Evolutionary conservation across 805 yeast species (phyloP).

Genomic region (Yarrowia sp.): DNA sequence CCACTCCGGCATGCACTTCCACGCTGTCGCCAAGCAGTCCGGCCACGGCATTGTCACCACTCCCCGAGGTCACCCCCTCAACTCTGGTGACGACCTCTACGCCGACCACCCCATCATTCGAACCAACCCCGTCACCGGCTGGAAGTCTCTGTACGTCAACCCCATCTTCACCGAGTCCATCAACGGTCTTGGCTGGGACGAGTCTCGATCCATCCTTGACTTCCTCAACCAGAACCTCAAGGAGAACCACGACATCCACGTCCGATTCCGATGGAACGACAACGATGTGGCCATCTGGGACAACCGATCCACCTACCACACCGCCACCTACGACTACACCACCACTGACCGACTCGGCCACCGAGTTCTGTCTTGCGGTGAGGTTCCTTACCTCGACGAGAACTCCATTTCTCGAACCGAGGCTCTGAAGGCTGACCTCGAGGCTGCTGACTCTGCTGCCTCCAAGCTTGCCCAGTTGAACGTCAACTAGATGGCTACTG

Average conservation of each 20-base stretch:
- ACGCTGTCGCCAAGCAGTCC: conserved; percentile 33
- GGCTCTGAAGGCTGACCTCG: conserved; percentile 28
- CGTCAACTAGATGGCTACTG: conserved; percentile 13
- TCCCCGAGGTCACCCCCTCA: conserved; percentile 42
- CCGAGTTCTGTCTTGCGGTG: conserved; percentile 57
- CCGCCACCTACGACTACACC: conserved; percentile 49
- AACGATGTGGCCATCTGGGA: conserved; percentile 62
- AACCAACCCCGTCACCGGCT: conserved; percentile 64
- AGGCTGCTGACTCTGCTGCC: conserved; percentile 12
- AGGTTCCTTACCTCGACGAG: conserved; percentile 51
- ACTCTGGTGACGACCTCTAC: conserved; percentile 47
- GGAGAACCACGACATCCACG: conserved; percentile 45
- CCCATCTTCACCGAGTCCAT: conserved; percentile 62
- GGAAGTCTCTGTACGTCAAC: conserved; percentile 57
- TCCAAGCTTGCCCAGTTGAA: conserved; percentile 20
- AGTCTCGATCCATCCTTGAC: conserved; percentile 58
- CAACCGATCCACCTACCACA: conserved; percentile 54
- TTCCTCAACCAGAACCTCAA: conserved; percentile 47
- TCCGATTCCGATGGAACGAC: conserved; percentile 51
- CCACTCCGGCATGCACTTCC: conserved; percentile 52
- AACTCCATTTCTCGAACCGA: conserved; percentile 34
- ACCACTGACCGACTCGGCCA: conserved; percentile 35
- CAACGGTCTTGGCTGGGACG: conserved; percentile 70
- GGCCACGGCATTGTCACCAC: conserved; percentile 48
- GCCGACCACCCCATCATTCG: conserved; percentile 54